Base-by-base conservation (phyloP, 2,329 filamentous ascomycete species). In the Paradendryphiella salina region DNA sequence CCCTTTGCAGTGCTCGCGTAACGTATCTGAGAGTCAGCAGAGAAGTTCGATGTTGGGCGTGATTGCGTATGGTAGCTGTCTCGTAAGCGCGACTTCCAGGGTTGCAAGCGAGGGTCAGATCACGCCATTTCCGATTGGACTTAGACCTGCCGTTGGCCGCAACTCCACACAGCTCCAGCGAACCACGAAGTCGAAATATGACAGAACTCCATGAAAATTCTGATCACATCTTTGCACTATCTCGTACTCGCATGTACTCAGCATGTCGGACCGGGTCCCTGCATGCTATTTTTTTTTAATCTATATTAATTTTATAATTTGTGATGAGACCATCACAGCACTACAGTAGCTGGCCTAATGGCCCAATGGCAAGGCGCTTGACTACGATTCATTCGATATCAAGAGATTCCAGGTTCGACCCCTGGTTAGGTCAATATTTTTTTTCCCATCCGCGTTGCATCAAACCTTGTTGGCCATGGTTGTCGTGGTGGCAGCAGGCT, bases 341-440 rank as follows among this genome's bases (percentile, higher is more conserved):
- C 4, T 9, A n/a, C n/a, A 42, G 5, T 29, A 50, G 53, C 45
- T 42, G 64, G 64, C 52, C 61, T 53, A 61, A 63, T 80, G 77
- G 77, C 77, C 77, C 77, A 80, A 80, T 80, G 77, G 77, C 76
- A 80, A 79, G 77, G 77, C 76, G 77, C 76, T 79, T 79, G 77
- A 79, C 78, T 80, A 79, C 77, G 77, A 78, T 62, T 54, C 18
- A 13, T 42, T 42, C 39, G 39, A 42, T 10, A 42, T 42, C 39
- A 42, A 42, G 39, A 42, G 39, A 42, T 42, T 42, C 39, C 39
- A 42, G 39, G 39, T 42, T 42, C 39, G 39, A 42, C 39, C 39
- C 39, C 39, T 42, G 39, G 39, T 42, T 42, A 33, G 39, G 39
- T 42, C 39, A 42, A 13, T 17, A 15, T 9, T 33, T 33, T 41